Evolutionary conservation across 139 green algal species (phyloP), one percentile per base, ranked within the genome.

Genomic region (Volvox africanus): DNA sequence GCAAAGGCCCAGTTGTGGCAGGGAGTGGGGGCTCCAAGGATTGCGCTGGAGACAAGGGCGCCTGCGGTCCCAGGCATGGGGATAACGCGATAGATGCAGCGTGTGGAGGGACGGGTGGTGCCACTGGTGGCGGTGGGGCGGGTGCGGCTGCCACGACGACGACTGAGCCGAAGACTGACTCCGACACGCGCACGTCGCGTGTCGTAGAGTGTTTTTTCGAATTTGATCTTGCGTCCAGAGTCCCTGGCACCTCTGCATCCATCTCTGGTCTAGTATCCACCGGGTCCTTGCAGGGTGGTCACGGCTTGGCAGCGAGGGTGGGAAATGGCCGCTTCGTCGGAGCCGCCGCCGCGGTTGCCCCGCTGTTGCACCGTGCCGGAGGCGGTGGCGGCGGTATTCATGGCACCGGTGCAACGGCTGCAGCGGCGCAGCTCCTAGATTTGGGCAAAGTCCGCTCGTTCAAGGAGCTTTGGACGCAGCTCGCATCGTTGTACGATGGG

Each of bases 391-490:
- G 61, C 28, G 3, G 61, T 14, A 6, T 62, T 19, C 33, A 35
- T 30, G 84, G 18, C 3, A 69, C 68, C 14, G 1, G 65, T 3
- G 67, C 68, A 20, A 69, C 68, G 26, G 1, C 84, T 0, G 67
- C 68, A 16, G 11, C 71, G 50, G 1, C 73, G 9, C 69, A 90
- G 86, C 71, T 61, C 24, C 33, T 90, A 44, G 86, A 90, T 11
- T 44, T 90, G 20, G 44, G 61, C 79, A 87, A 92, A 55, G 24
- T 92, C 28, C 76, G 84, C 0, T 88, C 84, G 9, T 93, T 91
- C 86, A 90, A 93, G 78, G 90, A 93, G n/a, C 50, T 93, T 36
- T 91, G 90, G 90, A 30, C 33, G n/a, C 67, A 82, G n/a, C 65
- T 93, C 22, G 90, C 90, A 65, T 78, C 68, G 16, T 61, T 93